Evolutionary conservation across 495 filamentous ascomycete genomes (phyloP).

Genomic region (Penicillium coprophilum): DNA sequence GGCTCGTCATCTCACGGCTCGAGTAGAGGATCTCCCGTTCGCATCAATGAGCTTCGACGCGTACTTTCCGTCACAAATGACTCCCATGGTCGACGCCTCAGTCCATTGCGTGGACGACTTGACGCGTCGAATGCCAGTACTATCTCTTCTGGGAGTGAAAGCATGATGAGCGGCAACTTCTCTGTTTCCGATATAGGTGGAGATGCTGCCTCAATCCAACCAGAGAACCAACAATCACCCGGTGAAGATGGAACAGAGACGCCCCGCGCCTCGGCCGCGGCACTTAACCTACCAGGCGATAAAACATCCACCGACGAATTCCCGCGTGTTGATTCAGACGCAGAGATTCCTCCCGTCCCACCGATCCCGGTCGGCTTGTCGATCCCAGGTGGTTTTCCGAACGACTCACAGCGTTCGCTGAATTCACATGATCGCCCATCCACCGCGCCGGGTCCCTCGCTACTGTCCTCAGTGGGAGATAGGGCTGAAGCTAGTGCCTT

Average conservation of each 20-base stretch:
- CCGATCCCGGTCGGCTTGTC: slow-evolving; percentile 42
- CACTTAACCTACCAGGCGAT: slow-evolving; percentile 17
- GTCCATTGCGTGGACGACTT: slow-evolving; percentile 40
- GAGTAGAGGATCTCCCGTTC: slow-evolving; percentile 65
- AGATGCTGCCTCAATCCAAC: slow-evolving; percentile 32
- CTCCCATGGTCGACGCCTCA: slow-evolving; percentile 34
- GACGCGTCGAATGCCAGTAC: slow-evolving; percentile 39
- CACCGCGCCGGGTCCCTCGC: slow-evolving; percentile 35
- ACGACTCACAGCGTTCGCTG: slow-evolving; percentile 40
- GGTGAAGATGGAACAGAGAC: slow-evolving; percentile 37
- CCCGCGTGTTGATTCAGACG: slow-evolving; percentile 15
- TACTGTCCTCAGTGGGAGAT: slow-evolving; percentile 24
- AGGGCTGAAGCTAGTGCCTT: slow-evolving; percentile 20
- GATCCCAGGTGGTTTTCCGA: slow-evolving; percentile 40
- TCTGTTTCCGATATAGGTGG: slow-evolving; percentile 39
- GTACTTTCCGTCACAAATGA: slow-evolving; percentile 58
- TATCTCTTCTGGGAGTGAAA: slow-evolving; percentile 47
- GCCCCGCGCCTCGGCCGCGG: slow-evolving; percentile 32
- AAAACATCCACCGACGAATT: slow-evolving; percentile 8
- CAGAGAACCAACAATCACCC: slow-evolving; percentile 25
- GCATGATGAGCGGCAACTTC: slow-evolving; percentile 45
- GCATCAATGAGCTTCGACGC: slow-evolving; percentile 83
- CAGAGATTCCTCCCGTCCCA: slow-evolving; percentile 45
- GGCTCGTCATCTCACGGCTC: slow-evolving; percentile 55
- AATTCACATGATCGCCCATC: slow-evolving; percentile 37